These are phyloP conservation scores for Ophiostoma pallidulum DNA, from an alignment of 2,329 filamentous ascomycete species.

Conservation along the genomic window DNA sequence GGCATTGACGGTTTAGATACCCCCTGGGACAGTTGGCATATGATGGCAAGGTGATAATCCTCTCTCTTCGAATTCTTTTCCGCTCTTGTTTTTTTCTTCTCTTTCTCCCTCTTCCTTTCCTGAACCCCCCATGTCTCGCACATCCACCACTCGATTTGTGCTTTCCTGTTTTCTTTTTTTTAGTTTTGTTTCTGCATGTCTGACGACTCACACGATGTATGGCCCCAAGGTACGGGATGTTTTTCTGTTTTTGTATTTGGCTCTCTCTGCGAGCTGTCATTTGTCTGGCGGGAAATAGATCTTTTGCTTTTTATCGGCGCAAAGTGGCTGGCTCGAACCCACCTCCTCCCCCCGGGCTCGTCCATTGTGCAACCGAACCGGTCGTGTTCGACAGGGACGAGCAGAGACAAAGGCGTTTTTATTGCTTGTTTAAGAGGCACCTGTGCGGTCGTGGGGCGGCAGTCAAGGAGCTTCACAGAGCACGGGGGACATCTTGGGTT, in stretches of 20 bases:
- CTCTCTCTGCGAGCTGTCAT: not conserved
- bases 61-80: not conserved
- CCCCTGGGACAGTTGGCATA: slow-evolving; percentile 6
- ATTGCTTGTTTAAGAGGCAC: too few species aligned
- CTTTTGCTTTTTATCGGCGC: too few species aligned
- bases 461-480: too few species aligned
- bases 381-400: not conserved
- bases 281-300: not conserved
- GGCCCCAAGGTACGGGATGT: not conserved
- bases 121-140: too few species aligned
- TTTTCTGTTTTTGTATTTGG: not conserved
- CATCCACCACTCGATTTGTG: not conserved
- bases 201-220: slow-evolving; percentile 3
- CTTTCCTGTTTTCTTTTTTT: not conserved
- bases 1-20: slow-evolving; percentile 8
- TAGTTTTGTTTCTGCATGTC: not conserved
- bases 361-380: too few species aligned
- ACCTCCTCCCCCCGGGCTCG: too few species aligned
- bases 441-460: too few species aligned
- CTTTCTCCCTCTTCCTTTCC: not conserved
- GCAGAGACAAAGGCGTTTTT: too few species aligned
- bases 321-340: too few species aligned
- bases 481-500: too few species aligned
- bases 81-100: not conserved
- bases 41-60: not conserved